Evolutionary conservation across 2,329 filamentous ascomycete genomes (phyloP).

Genomic region (Ceratocystis huliohia): DNA sequence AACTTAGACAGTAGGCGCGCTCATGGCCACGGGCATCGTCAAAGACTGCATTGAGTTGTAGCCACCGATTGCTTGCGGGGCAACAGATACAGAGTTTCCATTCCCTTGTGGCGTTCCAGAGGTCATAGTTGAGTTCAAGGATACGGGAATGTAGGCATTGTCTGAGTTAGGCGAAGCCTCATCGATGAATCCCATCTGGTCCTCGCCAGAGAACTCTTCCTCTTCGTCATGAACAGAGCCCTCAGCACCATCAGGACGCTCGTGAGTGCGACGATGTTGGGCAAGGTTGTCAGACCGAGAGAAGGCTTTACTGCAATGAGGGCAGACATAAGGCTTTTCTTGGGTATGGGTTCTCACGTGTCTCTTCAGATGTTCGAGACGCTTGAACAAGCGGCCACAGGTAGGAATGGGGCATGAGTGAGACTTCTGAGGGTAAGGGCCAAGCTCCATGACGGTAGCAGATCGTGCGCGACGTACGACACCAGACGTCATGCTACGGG

Average conservation of each 20-base stretch:
- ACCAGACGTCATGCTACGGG: slow-evolving; percentile 59
- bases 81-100: slow-evolving; percentile 16
- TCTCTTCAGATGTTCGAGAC: slow-evolving; percentile 96
- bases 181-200: slow-evolving; percentile 68
- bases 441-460: slow-evolving; percentile 91
- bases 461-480: slow-evolving; percentile 83
- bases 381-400: slow-evolving; percentile 94
- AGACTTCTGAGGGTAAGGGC: slow-evolving; percentile 92
- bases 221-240: slow-evolving; percentile 59
- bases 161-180: slow-evolving; percentile 65
- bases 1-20: slow-evolving; percentile 32
- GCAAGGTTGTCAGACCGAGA: slow-evolving; percentile 97
- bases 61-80: slow-evolving; percentile 27
- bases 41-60: slow-evolving; percentile 49
- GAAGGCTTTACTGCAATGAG: slow-evolving; percentile 96
- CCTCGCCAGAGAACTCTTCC: slow-evolving; percentile 70
- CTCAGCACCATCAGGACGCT: slow-evolving; percentile 49
- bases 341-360: slow-evolving; percentile 99
- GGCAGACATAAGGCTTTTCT: slow-evolving; percentile 96
- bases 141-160: slow-evolving; percentile 45
- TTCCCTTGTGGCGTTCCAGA: background rate
- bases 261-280: slow-evolving; percentile 75
- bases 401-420: slow-evolving; percentile 99
- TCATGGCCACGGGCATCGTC: slow-evolving; percentile 53
- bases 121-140: slow-evolving; percentile 33